Conservation (phyloP, 2,329 filamentous ascomycete species). For the Pestalotiopsis sp. region DNA sequence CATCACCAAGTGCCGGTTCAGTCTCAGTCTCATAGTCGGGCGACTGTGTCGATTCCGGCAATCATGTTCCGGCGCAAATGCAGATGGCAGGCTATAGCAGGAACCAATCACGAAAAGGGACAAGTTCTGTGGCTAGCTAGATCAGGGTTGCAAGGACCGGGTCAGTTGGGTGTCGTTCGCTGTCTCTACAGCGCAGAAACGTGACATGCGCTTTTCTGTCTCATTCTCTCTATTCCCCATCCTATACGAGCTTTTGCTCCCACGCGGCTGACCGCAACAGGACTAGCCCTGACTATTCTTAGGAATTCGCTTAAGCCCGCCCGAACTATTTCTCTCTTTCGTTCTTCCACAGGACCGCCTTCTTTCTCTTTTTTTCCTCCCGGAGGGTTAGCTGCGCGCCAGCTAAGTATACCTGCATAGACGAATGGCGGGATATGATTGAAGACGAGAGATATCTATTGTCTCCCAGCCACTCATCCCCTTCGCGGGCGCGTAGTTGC, state of each 20-base stretch:
- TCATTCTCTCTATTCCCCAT: neutral
- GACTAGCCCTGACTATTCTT: neutral
- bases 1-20: neutral
- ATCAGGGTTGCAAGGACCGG: neutral
- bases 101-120: neutral
- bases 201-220: neutral
- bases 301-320: neutral
- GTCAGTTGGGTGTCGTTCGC: neutral
- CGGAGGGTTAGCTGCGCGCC: no score
- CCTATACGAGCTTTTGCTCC: neutral
- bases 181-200: neutral
- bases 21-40: neutral
- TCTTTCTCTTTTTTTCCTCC: no score
- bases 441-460: no score
- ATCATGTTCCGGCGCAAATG: neutral
- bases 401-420: no score
- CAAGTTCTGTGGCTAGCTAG: neutral
- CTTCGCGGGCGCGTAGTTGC: neutral
- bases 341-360: no score
- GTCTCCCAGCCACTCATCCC: no score
- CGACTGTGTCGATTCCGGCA: neutral
- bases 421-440: no score
- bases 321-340: neutral
- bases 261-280: neutral
- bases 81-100: neutral